Conservation (phyloP, 306 rosid genomes). For the Carpinus viminea region DNA sequence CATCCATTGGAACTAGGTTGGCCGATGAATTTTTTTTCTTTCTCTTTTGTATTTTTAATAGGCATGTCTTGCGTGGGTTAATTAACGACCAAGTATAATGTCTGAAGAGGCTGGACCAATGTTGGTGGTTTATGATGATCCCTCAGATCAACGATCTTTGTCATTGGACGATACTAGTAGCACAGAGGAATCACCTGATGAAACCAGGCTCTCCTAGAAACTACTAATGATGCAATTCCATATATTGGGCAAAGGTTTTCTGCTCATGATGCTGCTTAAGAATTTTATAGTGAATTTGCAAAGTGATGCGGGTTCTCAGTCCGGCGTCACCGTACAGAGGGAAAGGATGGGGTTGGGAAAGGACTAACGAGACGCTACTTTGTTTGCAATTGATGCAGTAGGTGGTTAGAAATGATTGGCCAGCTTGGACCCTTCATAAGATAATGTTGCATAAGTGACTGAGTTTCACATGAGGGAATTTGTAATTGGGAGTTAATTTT, state of each 20-base stretch:
- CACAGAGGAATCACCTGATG: conserved; percentile 81
- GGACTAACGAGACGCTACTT: conserved; percentile 95
- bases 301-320: conserved; percentile 86
- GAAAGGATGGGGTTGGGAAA: conserved; percentile 93
- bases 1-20: neutral
- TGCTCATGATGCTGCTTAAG: conserved; percentile 90
- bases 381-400: conserved; percentile 44
- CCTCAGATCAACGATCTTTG: conserved; percentile 78
- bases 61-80: conserved; percentile 22
- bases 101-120: conserved; percentile 74
- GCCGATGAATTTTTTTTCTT: conserved; percentile 21
- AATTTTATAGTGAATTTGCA: conserved; percentile 83
- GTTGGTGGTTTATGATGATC: conserved; percentile 80
- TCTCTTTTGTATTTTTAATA: neutral
- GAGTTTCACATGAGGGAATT: neutral
- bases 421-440: neutral
- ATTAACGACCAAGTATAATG: conserved; percentile 45
- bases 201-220: conserved; percentile 68
- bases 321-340: conserved; percentile 91
- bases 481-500: neutral
- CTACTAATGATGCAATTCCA: conserved; percentile 61
- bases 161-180: conserved; percentile 82
- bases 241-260: conserved; percentile 85
- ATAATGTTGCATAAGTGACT: conserved; percentile 3
- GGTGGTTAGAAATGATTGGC: neutral